Conservation (phyloP, 441 rosid species). For the Erodium moschatum region DNA sequence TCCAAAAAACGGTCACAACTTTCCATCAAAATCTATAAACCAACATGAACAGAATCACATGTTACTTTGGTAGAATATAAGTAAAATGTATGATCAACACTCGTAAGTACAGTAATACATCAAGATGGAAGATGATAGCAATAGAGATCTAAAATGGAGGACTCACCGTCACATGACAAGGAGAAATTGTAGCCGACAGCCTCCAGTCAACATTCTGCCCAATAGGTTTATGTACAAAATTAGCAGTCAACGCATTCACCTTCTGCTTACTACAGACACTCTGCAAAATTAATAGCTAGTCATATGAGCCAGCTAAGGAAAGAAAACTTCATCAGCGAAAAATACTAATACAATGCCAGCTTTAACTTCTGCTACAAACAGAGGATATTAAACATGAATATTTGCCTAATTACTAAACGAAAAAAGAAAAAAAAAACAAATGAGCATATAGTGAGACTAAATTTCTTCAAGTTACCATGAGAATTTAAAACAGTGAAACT, state of each 20-base stretch:
- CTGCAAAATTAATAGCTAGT: slow-evolving; percentile 33
- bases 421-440: background rate
- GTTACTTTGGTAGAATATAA: background rate
- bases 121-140: background rate
- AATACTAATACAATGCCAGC: background rate
- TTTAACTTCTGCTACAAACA: background rate
- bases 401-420: background rate
- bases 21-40: slow-evolving; percentile 67
- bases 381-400: background rate
- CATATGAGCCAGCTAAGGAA: background rate
- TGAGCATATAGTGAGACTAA: background rate
- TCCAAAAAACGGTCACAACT: slow-evolving; percentile 83
- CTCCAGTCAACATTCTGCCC: slow-evolving; percentile 95
- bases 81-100: background rate
- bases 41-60: slow-evolving; percentile 11
- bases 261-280: slow-evolving; percentile 87
- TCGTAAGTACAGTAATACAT: too few species aligned
- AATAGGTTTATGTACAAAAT: slow-evolving; percentile 68
- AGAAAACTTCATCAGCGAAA: background rate
- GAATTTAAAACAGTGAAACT: background rate
- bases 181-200: slow-evolving; percentile 88
- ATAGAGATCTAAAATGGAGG: slow-evolving; percentile 14
- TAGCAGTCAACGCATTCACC: slow-evolving; percentile 83
- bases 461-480: background rate
- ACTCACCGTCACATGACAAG: slow-evolving; percentile 93